Conservation (phyloP, 441 rosid species). For the Corymbia citriodora region DNA sequence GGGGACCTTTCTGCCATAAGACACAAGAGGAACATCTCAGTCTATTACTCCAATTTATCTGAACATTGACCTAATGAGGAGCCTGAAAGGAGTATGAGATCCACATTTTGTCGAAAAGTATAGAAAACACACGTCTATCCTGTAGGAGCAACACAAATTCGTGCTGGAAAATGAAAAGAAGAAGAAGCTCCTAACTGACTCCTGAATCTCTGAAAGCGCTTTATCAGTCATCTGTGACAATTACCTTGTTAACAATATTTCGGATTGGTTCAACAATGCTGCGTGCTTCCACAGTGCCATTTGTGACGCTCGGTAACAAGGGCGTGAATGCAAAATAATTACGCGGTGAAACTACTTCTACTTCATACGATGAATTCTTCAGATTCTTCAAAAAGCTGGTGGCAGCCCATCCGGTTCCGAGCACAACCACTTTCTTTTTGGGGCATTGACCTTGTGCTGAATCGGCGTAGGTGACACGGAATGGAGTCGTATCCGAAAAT, state of each 20-base stretch:
- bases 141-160: neutral
- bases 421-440: constrained; percentile 50
- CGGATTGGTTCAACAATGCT: constrained; percentile 88
- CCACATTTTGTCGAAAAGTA: neutral
- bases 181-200: neutral
- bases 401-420: constrained; percentile 79
- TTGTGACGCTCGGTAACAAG: constrained; percentile 65
- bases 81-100: neutral
- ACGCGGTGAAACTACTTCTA: constrained; percentile 81
- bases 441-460: constrained; percentile 17
- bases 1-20: constrained; percentile 50
- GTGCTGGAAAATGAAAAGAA: neutral
- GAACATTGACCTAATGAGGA: neutral
- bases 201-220: neutral
- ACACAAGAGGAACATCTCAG: neutral
- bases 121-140: neutral
- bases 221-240: neutral
- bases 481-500: constrained; percentile 13
- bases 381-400: constrained; percentile 67
- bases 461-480: neutral
- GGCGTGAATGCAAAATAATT: constrained; percentile 91
- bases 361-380: constrained; percentile 57
- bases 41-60: neutral
- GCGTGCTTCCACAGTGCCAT: constrained; percentile 82
- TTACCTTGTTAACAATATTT: constrained; percentile 77